A percentile compares a stretch with the other conserved stretches of the same genome.
phyloP scores from a whole-genome alignment of 331 rosid genomes.

The Pyrus hybrid region DNA sequence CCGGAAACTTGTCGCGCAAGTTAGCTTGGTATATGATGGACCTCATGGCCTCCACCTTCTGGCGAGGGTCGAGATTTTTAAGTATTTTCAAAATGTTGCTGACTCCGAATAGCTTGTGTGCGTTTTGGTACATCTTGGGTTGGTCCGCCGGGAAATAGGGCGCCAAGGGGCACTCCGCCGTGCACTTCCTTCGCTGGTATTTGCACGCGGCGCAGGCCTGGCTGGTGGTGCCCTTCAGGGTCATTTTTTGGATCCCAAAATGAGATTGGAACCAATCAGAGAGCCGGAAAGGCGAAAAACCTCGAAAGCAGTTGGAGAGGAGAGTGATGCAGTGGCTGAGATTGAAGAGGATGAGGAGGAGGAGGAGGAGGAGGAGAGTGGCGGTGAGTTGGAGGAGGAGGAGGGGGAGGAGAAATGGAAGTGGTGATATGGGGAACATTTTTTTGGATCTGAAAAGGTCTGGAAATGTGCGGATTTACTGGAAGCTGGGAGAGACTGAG shows the following conservation, averaged over 20 bases:
- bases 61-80: constrained; percentile 33
- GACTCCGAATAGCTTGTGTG: constrained; percentile 79
- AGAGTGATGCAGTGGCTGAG: neutral
- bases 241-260: constrained; percentile 24
- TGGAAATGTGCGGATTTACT: constrained; percentile 27
- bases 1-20: constrained; percentile 52
- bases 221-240: constrained; percentile 73
- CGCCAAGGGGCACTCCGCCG: constrained; percentile 61
- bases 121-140: constrained; percentile 60
- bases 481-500: constrained; percentile 35
- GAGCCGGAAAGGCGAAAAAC: neutral
- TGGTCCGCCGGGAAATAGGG: constrained; percentile 85
- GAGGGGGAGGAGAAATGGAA: neutral
- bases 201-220: constrained; percentile 94
- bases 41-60: constrained; percentile 56
- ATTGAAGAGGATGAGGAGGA: neutral
- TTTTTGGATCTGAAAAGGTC: constrained; percentile 19
- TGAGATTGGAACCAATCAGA: neutral
- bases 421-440: constrained; percentile 9
- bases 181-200: constrained; percentile 71
- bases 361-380: neutral
- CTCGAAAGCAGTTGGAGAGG: neutral
- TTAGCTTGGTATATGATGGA: constrained; percentile 74
- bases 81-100: constrained; percentile 61
- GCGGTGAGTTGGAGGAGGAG: neutral